Evolutionary conservation across 164 flowering plant genomes (phyloP).

Genomic region (Liquidambar formosana): DNA sequence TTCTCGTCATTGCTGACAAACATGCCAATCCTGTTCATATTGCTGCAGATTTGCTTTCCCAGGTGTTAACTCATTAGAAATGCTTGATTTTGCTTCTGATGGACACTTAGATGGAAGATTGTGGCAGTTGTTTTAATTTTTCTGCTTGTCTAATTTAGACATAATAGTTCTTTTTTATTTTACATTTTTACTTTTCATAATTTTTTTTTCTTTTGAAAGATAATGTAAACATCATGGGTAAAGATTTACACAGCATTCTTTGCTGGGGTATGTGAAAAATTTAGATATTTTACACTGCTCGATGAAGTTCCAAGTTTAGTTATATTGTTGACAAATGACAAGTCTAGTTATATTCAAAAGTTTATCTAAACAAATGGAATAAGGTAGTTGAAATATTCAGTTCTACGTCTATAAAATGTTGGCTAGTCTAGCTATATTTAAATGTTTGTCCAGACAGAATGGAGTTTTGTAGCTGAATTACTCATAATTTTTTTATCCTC

Average conservation of each 20-base stretch:
- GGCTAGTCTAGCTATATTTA: neutral
- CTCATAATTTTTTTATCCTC: too few relatives aligned
- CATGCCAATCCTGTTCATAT: conserved; percentile 86
- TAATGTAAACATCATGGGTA: too few relatives aligned
- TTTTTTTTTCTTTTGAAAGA: too few relatives aligned
- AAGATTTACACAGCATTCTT: too few relatives aligned
- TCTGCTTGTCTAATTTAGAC: neutral
- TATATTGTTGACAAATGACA: neutral
- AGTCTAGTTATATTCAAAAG: neutral
- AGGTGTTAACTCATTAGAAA: conserved; percentile 45
- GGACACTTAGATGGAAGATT: neutral
- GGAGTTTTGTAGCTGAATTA: neutral
- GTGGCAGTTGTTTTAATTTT: neutral
- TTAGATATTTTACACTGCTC: neutral
- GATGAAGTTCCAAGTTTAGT: neutral
- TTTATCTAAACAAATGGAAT: too few relatives aligned
- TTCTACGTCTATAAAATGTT: too few relatives aligned
- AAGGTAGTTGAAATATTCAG: neutral
- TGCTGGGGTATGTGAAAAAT: neutral
- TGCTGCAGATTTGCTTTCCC: conserved; percentile 93
- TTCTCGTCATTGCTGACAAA: conserved; percentile 90
- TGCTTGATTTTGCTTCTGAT: conserved; percentile 10
- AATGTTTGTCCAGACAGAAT: neutral
- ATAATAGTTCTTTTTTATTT: too few relatives aligned
- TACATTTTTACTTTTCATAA: too few relatives aligned